Evolutionary conservation across 1,284 basidiomycete species (phyloP).

Genomic region (Sporisorium exsertum): DNA sequence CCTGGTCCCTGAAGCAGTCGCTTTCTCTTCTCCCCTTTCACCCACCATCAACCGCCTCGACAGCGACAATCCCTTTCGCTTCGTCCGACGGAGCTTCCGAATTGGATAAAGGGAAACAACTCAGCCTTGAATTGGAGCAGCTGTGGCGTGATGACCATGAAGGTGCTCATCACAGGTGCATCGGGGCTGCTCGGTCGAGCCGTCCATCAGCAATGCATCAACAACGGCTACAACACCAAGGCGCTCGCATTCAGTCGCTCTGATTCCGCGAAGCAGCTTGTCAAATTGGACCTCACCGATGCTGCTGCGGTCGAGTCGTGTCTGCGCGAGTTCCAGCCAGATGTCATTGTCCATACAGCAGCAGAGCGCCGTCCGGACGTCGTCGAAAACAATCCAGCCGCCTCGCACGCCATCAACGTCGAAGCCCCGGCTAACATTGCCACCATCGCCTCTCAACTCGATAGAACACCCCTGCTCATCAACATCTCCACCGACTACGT

Average conservation of each 20-base stretch:
- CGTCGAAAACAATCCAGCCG: constrained; percentile 70
- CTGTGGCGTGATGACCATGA: constrained; percentile 21
- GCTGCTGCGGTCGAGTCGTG: constrained; percentile 68
- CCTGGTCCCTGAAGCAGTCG: constrained; percentile 11
- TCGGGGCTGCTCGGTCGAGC: constrained; percentile 73
- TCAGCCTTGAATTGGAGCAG: not conserved
- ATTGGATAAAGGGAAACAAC: not conserved
- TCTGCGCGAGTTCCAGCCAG: constrained; percentile 68
- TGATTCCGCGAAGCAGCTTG: constrained; percentile 67
- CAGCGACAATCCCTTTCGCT: constrained; percentile 3
- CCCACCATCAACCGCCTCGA: not conserved
- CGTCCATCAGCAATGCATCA: constrained; percentile 57
- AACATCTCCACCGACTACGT: constrained; percentile 72
- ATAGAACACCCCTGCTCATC: constrained; percentile 66
- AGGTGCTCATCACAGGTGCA: constrained; percentile 71
- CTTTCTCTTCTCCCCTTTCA: not conserved
- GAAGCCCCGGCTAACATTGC: constrained; percentile 70
- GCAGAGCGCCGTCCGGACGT: constrained; percentile 71
- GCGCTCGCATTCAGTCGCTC: constrained; percentile 71
- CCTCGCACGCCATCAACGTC: constrained; percentile 71
- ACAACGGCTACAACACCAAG: constrained; percentile 37
- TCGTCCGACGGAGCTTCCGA: not conserved
- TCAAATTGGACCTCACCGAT: constrained; percentile 72
- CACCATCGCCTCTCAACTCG: constrained; percentile 52
- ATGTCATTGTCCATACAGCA: constrained; percentile 72